Evolutionary conservation across 1,139 yeast species (phyloP), one percentile per base, ranked within the genome.

Genomic region (Debaryomyces nepalensis): DNA sequence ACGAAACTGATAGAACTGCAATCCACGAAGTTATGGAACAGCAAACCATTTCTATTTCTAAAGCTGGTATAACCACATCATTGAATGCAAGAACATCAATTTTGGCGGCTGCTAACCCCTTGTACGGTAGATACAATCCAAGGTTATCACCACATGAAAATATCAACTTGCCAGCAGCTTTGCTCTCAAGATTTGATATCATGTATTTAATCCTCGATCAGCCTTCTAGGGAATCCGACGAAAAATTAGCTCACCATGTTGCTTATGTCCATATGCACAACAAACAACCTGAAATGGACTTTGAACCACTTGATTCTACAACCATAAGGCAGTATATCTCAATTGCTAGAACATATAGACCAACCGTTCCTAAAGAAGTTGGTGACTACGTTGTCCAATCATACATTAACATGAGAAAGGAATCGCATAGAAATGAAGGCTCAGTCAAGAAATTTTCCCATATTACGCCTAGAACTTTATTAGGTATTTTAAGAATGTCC

Each of bases 11-110:
- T 66, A 79, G 99, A 62, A 93, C 99, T 0, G 98, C 99, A 4
- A 95, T 95, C 59, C 99, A 93, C 66, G 99, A 93, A 73, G 99
- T 95, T 33, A 95, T 95, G 99, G 99, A 95, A 71, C 99, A 95
- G 64, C 99, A 95, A 67, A 95, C 99, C 2, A 93, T 95, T 49
- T 88, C 97, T 22, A 95, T 95, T 47, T 87, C 98, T 36, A 95
- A 95, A 65, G 99, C 99, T 2, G 99, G 99, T 53, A 93, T 95
- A 54, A 88, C 95, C 51, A 95, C 99, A 5, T 90, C 98, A 0
- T 74, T 95, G 52, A 95, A 95, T 63, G 99, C 99, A 9, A 80
- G 99, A 64, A 82, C 99, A 0, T 90, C 98, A 1, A 88, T 95
- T 47, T 68, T 95, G 49, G 99, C 99, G 0, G 99, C 99, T 26